Evolutionary conservation across 2,329 filamentous ascomycete species (phyloP).

Genomic region (Didymella sp.): DNA sequence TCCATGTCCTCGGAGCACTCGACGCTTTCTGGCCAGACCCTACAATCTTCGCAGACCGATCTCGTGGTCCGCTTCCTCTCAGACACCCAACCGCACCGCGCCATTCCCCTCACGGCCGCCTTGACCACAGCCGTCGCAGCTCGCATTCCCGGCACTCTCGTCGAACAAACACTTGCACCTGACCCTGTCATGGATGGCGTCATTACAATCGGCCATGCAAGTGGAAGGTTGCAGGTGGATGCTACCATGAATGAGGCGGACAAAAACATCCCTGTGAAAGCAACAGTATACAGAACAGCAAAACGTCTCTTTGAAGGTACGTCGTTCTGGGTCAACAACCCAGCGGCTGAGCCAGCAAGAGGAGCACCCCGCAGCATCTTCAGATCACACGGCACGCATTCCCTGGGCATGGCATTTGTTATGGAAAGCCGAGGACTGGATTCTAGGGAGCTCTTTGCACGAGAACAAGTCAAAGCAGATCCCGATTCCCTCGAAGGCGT

Average conservation of each 20-base stretch:
- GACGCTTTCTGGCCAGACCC: conserved; percentile 49
- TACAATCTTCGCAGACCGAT: conserved; percentile 46
- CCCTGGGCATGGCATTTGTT: conserved; percentile 35
- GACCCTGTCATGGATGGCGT: conserved; percentile 35
- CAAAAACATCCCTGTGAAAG: conserved; percentile 32
- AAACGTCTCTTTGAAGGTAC: conserved; percentile 48
- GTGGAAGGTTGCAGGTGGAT: conserved; percentile 48
- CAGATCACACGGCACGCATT: conserved; percentile 21
- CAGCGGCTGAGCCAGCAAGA: background rate
- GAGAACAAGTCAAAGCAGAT: background rate
- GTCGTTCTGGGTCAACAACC: conserved; percentile 32
- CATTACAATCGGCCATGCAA: conserved; percentile 52
- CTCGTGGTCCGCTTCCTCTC: conserved; percentile 55
- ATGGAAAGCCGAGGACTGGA: conserved; percentile 22
- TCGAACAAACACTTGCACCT: conserved; percentile 40
- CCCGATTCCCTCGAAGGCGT: background rate
- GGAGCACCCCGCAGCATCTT: conserved; percentile 4
- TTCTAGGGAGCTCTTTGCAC: conserved; percentile 14
- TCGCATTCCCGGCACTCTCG: conserved; percentile 46
- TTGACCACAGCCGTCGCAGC: conserved; percentile 53
- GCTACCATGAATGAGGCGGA: conserved; percentile 41
- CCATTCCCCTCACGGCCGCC: conserved; percentile 53
- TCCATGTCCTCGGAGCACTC: conserved; percentile 50
- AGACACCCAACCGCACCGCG: conserved; percentile 54
- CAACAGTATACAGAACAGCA: conserved; percentile 48